These are phyloP conservation scores for Pichia sp. DNA, from an alignment of 1,139 yeast species.

Conservation along the genomic window DNA sequence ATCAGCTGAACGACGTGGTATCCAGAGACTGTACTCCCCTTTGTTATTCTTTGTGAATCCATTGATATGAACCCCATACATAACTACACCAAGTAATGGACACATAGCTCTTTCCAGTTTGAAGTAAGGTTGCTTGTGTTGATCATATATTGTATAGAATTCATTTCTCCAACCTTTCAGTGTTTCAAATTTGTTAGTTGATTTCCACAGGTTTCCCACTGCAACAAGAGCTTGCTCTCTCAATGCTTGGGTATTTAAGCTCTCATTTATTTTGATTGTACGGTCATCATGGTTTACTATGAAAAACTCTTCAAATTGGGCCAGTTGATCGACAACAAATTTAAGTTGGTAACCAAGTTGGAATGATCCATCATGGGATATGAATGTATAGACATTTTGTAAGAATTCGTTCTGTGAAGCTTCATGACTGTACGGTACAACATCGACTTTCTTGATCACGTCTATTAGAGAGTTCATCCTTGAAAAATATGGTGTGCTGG, in stretches of 20 bases:
- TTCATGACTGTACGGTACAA: slow-evolving; percentile 35
- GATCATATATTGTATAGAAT: slow-evolving; percentile 62
- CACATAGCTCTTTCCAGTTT: slow-evolving; percentile 75
- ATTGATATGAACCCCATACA: slow-evolving; percentile 83
- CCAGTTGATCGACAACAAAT: slow-evolving; percentile 37
- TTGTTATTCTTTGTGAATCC: slow-evolving; percentile 52
- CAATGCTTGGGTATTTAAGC: slow-evolving; percentile 38
- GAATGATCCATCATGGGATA: slow-evolving; percentile 43
- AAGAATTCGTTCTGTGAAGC: slow-evolving; percentile 18
- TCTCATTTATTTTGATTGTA: slow-evolving; percentile 33
- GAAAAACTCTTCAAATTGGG: slow-evolving; percentile 30
- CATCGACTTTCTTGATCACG: slow-evolving; percentile 41
- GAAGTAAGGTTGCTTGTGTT: slow-evolving; percentile 50
- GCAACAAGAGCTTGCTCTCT: slow-evolving; percentile 40
- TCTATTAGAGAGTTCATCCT: slow-evolving; percentile 23
- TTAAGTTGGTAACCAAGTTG: slow-evolving; percentile 49
- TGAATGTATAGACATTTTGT: slow-evolving; percentile 32
- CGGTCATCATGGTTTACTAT: slow-evolving; percentile 28
- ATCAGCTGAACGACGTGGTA: slow-evolving; percentile 68
- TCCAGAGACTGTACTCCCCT: slow-evolving; percentile 61
- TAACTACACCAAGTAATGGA: slow-evolving; percentile 73
- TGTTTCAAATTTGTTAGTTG: slow-evolving; percentile 33
- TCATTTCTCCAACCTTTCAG: slow-evolving; percentile 85
- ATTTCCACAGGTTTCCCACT: slow-evolving; percentile 41
- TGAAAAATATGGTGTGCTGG: too few species aligned